Base-by-base conservation (phyloP, 176 grass and related monocot species). In the Carex parvula region DNA sequence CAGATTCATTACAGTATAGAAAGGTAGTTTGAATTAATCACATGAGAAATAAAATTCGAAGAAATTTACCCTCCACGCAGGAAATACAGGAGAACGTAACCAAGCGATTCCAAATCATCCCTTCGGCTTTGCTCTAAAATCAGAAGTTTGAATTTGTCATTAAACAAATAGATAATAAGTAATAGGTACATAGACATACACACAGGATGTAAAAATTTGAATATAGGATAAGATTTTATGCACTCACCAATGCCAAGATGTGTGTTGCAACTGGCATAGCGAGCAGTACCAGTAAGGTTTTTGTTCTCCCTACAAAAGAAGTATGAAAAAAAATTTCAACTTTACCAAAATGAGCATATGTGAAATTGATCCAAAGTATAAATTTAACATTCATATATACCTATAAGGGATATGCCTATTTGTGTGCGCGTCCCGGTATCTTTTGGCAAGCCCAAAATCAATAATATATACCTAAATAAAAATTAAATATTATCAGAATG, bases 381-480 rank as follows among this genome's bases (percentile, higher is more conserved):
- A 20, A 29, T 67, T 60, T 54, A 57, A 56, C 73, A 78, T 57
- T 52, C n/a, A 78, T 65, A 58, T 33, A 35, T 80, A 93, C 91
- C 86, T 98, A 82, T 92, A 98, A 66, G 96, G 84, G 61, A 98
- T 98, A 90, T 98, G 96, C n/a, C 89, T 93, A 87, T 98, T 95
- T 1, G 96, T 95, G 65, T 77, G 85, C 53, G 92, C 91, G 84
- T 98, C 96, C 0, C 96, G 84, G 39, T 98, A 98, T 85, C 96
- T 93, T 93, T 98, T 98, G 76, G 92, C 96, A 88, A 98, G 96
- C 18, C 96, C 96, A 85, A 98, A 98, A 86, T 98, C 96, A 88
- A 98, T 98, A 85, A 95, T 88, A 65, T 95, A 98, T 22, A 98
- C 96, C 96, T 98, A 72, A 53, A 86, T 60, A 84, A 79, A 55